Evolutionary conservation across 805 yeast species (phyloP), one percentile per base, ranked within the genome.

Genomic region (Hanseniaspora meyeri): DNA sequence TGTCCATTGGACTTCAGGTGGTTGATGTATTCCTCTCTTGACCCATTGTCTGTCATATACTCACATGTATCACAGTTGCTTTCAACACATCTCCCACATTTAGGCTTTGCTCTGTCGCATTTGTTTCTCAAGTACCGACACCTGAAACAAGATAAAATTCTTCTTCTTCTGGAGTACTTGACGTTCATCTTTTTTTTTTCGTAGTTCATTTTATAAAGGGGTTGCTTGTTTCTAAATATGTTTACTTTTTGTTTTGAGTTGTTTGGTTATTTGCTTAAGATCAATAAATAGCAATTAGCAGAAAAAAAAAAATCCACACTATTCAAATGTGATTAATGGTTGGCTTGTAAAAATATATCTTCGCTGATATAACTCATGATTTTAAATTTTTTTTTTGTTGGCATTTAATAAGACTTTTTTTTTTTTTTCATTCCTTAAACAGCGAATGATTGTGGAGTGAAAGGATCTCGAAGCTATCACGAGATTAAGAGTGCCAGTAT

Each of bases 121-220:
- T 53, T 53, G 24, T 53, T 49, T 32, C 57, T 46, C 4, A 53
- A 16, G 34, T 49, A 45, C 39, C 57, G 39, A n/a, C 57, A 53
- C 24, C 37, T 45, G 40, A 53, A 53, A n/a, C 57, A 53, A 5
- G 57, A 53, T 4, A 53, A 14, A 46, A 53, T 53, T n/a, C 16
- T 36, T 46, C 57, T 53, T 34, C 39, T 53, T 39, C 57, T 45
- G 14, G 51, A 27, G 9, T 24, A 16, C 24, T 49, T 49, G 37
- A 11, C 4, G 9, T 24, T 36, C 14, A 4, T n/a, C 3, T 43
- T 36, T 6, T 24, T 39, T 11, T 27, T 4, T n/a, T 31, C 32
- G 7, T 16, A 8, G 19, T 34, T 42, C 29, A 42, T 45, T 29
- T 14, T 27, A 12, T 7, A 2, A 24, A 24, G 27, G 27, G 3